Conservation (phyloP, 495 filamentous ascomycete species). For the Stereocaulon alpinum region DNA sequence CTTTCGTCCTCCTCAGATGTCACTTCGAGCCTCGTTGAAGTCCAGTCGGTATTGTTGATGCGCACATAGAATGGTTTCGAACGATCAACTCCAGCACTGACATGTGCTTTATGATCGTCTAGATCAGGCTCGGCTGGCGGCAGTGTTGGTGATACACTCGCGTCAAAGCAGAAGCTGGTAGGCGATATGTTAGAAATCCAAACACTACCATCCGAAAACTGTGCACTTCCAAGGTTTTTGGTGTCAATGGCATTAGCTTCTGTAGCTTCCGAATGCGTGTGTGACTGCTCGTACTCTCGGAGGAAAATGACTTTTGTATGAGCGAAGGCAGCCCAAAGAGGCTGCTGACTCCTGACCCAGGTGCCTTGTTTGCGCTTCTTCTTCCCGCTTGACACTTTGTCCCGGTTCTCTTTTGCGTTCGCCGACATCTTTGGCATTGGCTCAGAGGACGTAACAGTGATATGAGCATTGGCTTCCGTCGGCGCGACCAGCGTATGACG, state of each 20-base stretch:
- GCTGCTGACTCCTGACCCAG: conserved; percentile 79
- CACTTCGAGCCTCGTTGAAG: conserved; percentile 60
- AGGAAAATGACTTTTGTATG: conserved; percentile 90
- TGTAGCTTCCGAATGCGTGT: conserved; percentile 61
- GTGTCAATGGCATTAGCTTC: conserved; percentile 67
- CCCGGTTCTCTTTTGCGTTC: conserved; percentile 43
- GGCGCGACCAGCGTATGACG: conserved; percentile 21
- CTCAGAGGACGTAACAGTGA: conserved; percentile 37
- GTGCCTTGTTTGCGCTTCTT: conserved; percentile 83
- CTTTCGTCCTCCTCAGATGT: conserved; percentile 40
- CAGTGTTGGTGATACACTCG: conserved; percentile 48
- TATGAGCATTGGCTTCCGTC: conserved; percentile 37
- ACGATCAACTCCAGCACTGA: conserved; percentile 44
- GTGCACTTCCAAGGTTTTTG: conserved; percentile 68
- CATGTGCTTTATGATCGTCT: conserved; percentile 11
- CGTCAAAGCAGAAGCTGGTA: conserved; percentile 73
- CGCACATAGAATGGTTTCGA: conserved; percentile 75
- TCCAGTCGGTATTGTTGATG: conserved; percentile 83
- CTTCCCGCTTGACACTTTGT: conserved; percentile 53
- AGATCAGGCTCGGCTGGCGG: neutral
- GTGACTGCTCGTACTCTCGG: conserved; percentile 83
- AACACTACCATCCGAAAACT: conserved; percentile 64
- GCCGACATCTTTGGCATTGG: conserved; percentile 43
- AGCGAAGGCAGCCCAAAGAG: conserved; percentile 87
- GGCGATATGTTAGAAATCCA: conserved; percentile 81